A percentile compares a stretch with the other conserved stretches of the same genome.
phyloP scores from a whole-genome alignment of 2,329 filamentous ascomycete genomes.

The Esteya vermicola region DNA sequence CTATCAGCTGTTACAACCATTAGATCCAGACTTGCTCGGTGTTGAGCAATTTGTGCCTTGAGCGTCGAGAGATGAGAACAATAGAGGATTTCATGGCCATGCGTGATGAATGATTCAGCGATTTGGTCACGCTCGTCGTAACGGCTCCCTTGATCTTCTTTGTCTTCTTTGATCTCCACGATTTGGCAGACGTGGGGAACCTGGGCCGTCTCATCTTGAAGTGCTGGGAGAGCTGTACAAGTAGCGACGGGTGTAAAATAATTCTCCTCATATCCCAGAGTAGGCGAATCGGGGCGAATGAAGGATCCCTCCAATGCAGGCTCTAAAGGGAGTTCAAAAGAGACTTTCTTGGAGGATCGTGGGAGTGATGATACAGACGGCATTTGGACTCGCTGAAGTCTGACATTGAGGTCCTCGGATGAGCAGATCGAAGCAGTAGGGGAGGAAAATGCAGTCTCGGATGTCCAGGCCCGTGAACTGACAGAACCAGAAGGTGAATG shows the following conservation, averaged over 20 bases:
- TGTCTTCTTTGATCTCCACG: slow-evolving; percentile 6
- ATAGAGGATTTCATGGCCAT: slow-evolving; percentile 32
- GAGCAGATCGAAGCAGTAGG: slow-evolving; percentile 29
- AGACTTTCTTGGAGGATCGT: slow-evolving; percentile 25
- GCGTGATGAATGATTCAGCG: slow-evolving; percentile 21
- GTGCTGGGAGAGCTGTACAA: slow-evolving; percentile 14
- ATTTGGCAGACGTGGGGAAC: slow-evolving; percentile 9
- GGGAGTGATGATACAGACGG: slow-evolving; percentile 7
- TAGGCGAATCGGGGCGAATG: slow-evolving; percentile 45
- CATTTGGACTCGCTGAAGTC: slow-evolving; percentile 7
- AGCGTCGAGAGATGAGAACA: slow-evolving; percentile 32
- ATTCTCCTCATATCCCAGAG: slow-evolving; percentile 38
- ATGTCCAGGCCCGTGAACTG: slow-evolving; percentile 26
- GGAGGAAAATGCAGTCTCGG: slow-evolving; percentile 30
- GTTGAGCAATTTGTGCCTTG: slow-evolving; percentile 31
- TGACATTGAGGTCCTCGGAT: slow-evolving; percentile 17
- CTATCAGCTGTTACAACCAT: slow-evolving; percentile 17
- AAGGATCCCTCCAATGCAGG: slow-evolving; percentile 19
- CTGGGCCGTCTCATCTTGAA: no score
- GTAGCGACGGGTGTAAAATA: slow-evolving; percentile 16
- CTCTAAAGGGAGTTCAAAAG: slow-evolving; percentile 25
- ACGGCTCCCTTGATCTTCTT: background rate
- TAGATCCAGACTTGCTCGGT: slow-evolving; percentile 30
- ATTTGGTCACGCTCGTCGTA: slow-evolving; percentile 4
- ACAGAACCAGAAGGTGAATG: slow-evolving; percentile 33